Evolutionary conservation across 164 flowering plant species (phyloP).

Genomic region (Piper longum): DNA sequence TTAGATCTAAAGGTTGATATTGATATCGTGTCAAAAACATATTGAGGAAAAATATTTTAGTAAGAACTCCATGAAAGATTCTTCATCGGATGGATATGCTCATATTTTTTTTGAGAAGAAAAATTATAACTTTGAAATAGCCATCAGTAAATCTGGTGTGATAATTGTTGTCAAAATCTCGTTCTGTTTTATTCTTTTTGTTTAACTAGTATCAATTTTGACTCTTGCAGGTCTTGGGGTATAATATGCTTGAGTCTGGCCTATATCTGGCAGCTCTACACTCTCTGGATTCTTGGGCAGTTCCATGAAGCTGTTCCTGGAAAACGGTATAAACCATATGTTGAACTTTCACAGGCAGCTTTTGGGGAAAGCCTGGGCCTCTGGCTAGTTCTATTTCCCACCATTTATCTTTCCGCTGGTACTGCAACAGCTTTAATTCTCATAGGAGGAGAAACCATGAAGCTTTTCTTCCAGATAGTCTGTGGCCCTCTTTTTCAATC

Average conservation of each 20-base stretch:
- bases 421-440: slow-evolving; percentile 92
- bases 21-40: no score
- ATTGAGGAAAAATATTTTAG: no score
- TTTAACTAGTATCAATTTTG: neutral
- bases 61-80: no score
- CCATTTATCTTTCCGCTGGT: slow-evolving; percentile 90
- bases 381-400: slow-evolving; percentile 96
- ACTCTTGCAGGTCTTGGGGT: slow-evolving; percentile 90
- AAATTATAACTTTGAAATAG: no score
- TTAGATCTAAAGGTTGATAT: no score
- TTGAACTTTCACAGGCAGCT: slow-evolving; percentile 97
- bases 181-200: no score
- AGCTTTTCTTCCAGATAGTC: slow-evolving; percentile 86
- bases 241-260: slow-evolving; percentile 77
- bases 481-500: slow-evolving; percentile 83
- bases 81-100: no score
- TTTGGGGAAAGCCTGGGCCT: slow-evolving; percentile 89
- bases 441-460: slow-evolving; percentile 98
- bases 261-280: slow-evolving; percentile 92
- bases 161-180: no score
- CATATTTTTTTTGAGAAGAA: no score
- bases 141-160: no score
- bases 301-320: slow-evolving; percentile 99
- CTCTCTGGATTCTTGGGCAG: slow-evolving; percentile 87
- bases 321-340: slow-evolving; percentile 92